phyloP scores from a whole-genome alignment of 148 eudicot genomes.

The Cornus controversa region DNA sequence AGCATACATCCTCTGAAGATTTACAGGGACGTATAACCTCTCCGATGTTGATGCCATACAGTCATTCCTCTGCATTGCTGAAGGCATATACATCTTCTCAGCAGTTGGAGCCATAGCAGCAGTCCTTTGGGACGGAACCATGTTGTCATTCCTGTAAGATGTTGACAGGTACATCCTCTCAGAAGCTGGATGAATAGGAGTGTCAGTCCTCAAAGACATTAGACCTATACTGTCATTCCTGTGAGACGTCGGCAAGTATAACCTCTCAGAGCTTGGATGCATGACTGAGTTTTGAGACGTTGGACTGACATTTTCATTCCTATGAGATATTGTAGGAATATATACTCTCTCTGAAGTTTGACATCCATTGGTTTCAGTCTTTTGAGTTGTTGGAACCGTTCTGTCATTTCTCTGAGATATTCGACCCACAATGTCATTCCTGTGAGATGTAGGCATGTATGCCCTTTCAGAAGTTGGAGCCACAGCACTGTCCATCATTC shows the following conservation, averaged over 20 bases:
- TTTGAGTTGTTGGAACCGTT: neutral
- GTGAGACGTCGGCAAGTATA: conserved; percentile 2
- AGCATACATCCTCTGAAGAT: conserved; percentile 4
- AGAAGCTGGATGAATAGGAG: conserved; percentile 1
- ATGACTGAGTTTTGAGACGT: conserved; percentile 4
- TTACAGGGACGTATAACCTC: conserved; percentile 3
- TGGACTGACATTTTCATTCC: conserved; percentile 3
- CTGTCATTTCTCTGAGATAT: conserved; percentile 1
- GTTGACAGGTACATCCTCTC: conserved; percentile 7
- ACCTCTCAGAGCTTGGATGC: conserved; percentile 5
- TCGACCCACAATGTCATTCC: conserved; percentile 8
- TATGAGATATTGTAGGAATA: conserved; percentile 10
- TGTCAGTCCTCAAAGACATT: neutral
- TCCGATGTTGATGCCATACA: conserved; percentile 8
- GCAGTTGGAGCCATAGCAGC: neutral
- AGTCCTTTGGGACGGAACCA: neutral
- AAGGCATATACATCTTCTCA: conserved; percentile 1
- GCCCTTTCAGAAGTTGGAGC: conserved; percentile 4
- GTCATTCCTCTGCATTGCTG: conserved; percentile 11
- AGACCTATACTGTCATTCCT: neutral
- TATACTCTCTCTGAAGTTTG: conserved; percentile 5
- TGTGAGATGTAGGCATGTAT: conserved; percentile 1
- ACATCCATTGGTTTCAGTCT: conserved; percentile 1
- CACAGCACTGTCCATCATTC: neutral
- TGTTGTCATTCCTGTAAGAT: conserved; percentile 6